phyloP scores from a whole-genome alignment of 1,284 basidiomycete species.

The Malassezia yamatoensis region DNA sequence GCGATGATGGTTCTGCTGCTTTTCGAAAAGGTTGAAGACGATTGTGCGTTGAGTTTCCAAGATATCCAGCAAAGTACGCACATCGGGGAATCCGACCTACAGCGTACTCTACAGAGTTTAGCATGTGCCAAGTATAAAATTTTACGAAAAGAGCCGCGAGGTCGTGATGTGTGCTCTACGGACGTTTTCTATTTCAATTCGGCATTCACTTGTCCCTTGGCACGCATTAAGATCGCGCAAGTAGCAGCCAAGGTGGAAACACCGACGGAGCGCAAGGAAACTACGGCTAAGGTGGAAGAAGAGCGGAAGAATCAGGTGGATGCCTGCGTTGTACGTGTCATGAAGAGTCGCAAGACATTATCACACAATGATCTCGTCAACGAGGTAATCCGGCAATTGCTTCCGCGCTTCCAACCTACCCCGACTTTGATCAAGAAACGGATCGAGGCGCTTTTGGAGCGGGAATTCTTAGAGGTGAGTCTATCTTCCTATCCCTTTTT shows the following conservation, averaged over 20 bases:
- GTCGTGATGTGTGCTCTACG: constrained; percentile 63
- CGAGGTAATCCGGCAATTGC: constrained; percentile 78
- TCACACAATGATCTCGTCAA: constrained; percentile 77
- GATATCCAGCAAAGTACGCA: constrained; percentile 24
- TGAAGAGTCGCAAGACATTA: constrained; percentile 92
- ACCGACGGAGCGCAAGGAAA: constrained; percentile 78
- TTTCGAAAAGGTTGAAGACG: constrained; percentile 58
- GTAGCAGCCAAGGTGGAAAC: constrained; percentile 76
- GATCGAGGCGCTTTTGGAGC: constrained; percentile 84
- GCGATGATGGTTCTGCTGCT: constrained; percentile 77
- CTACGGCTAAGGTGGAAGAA: constrained; percentile 79
- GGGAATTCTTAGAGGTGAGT: constrained; percentile 40
- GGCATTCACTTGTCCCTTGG: constrained; percentile 67
- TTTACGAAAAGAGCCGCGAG: constrained; percentile 77
- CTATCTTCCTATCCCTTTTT: neutral
- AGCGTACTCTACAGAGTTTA: constrained; percentile 83
- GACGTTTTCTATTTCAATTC: constrained; percentile 86
- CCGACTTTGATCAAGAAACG: constrained; percentile 81
- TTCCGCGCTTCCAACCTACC: constrained; percentile 73
- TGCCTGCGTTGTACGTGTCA: constrained; percentile 85
- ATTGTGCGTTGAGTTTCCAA: constrained; percentile 19
- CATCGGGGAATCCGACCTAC: constrained; percentile 69
- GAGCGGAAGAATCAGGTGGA: constrained; percentile 83
- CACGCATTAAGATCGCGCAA: constrained; percentile 88
- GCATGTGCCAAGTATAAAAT: constrained; percentile 96